These are phyloP conservation scores for Geosmithia morbida DNA, from an alignment of 2,329 filamentous ascomycete genomes.

Conservation along the genomic window DNA sequence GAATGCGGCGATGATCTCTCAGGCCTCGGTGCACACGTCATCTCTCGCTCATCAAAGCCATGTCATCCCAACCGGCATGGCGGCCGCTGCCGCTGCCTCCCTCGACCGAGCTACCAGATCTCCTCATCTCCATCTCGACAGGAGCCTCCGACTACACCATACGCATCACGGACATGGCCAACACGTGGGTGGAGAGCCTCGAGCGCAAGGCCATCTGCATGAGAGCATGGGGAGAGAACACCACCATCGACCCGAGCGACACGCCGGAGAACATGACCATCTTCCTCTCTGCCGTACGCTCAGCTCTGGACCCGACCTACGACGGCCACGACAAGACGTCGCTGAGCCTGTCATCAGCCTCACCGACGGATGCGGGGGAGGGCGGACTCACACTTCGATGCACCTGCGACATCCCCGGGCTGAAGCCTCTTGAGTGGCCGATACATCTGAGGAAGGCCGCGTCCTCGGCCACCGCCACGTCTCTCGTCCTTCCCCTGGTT, in stretches of 20 bases:
- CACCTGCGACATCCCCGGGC: constrained; percentile 47
- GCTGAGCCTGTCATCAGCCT: constrained; percentile 24
- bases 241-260: constrained; percentile 60
- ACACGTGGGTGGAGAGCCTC: constrained; percentile 58
- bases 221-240: constrained; percentile 47
- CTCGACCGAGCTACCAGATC: constrained; percentile 33
- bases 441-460: constrained; percentile 37
- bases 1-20: not conserved
- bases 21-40: not conserved
- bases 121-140: constrained; percentile 49
- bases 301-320: constrained; percentile 32
- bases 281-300: constrained; percentile 48
- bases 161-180: constrained; percentile 55
- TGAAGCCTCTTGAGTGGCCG: constrained; percentile 51
- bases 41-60: constrained; percentile 7
- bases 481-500: constrained; percentile 37
- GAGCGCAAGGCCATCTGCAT: constrained; percentile 45
- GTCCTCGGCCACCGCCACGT: constrained; percentile 25
- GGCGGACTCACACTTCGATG: constrained; percentile 36
- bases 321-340: constrained; percentile 26
- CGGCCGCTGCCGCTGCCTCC: constrained; percentile 26
- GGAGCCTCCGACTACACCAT: constrained; percentile 44
- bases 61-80: constrained; percentile 25
- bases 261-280: constrained; percentile 52
- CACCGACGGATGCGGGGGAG: constrained; percentile 16